Evolutionary conservation across 495 filamentous ascomycete genomes (phyloP).

Genomic region (Patellaria atrata): DNA sequence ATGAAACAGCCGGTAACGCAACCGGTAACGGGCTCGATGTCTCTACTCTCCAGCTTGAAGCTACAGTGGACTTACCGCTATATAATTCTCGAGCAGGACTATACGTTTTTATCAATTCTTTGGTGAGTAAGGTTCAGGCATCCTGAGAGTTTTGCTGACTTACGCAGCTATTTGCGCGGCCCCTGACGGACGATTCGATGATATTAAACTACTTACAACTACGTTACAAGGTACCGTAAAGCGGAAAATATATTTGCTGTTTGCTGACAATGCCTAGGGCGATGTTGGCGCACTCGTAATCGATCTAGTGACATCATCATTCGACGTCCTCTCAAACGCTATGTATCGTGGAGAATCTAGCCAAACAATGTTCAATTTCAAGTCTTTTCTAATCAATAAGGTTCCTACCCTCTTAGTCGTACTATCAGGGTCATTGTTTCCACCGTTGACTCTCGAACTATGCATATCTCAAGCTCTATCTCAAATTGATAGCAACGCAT

Average conservation of each 20-base stretch:
- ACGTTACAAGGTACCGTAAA: slow-evolving; percentile 52
- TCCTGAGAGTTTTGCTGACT: slow-evolving; percentile 22
- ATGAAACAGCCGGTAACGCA: slow-evolving; percentile 31
- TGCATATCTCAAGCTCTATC: slow-evolving; percentile 68
- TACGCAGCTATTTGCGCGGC: slow-evolving; percentile 60
- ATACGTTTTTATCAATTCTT: slow-evolving; percentile 80
- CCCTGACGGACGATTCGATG: slow-evolving; percentile 65
- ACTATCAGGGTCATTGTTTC: slow-evolving; percentile 45
- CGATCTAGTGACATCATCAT: slow-evolving; percentile 73
- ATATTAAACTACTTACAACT: slow-evolving; percentile 67
- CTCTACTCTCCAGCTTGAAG: slow-evolving; percentile 19
- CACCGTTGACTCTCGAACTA: slow-evolving; percentile 52
- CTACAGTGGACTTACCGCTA: slow-evolving; percentile 48
- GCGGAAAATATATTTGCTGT: slow-evolving; percentile 1
- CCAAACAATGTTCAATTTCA: slow-evolving; percentile 60
- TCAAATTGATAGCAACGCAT: slow-evolving; percentile 62
- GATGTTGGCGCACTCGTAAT: slow-evolving; percentile 55
- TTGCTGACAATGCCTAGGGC: slow-evolving; percentile 34
- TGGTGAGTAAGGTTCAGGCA: slow-evolving; percentile 38
- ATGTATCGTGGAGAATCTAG: slow-evolving; percentile 63
- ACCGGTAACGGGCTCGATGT: slow-evolving; percentile 13
- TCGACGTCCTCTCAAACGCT: slow-evolving; percentile 78
- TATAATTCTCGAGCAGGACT: slow-evolving; percentile 76
- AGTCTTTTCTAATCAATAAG: slow-evolving; percentile 89
- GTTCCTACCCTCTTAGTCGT: slow-evolving; percentile 62